Base-by-base conservation (phyloP, 768 basidiomycete species). In the Cyathus striatus region DNA sequence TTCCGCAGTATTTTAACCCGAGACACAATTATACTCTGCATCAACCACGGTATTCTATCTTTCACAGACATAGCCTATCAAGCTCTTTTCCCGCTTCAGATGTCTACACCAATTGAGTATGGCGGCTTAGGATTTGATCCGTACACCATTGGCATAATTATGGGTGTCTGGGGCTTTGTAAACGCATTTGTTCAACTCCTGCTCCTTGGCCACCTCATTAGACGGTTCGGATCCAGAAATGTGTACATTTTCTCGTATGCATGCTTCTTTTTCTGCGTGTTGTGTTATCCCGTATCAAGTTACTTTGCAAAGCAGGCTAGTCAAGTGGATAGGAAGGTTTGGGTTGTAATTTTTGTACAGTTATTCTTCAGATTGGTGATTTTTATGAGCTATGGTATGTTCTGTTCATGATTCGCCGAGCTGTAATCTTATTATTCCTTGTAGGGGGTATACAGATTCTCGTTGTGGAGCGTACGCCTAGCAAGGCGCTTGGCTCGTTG, bases 41-140 rank as follows among this genome's bases (percentile, higher is more conserved):
- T 50, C 13, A 54, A 50, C 45, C 59, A 59, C 36, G 45, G 44
- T 13, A 54, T 62, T 47, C 53, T 60, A 20, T 47, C 57, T 21
- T 65, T 64, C 40, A 39, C 54, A 9, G 59, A 65, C 32, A 59
- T 58, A 52, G 41, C 53, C 10, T 51, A 56, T 38, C 50, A 55
- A 27, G 56, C 52, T 18, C 51, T 66, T 14, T 38, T 57, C 12
- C 60, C 61, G 3, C 57, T 66, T 34, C 49, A 66, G 43, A 64
- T 57, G 43, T 73, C 77, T 21, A 79, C 79, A 0, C 75, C 83
- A 1, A 57, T 75, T 36, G 54, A 58, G 6, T 55, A 71, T 3
- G 81, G 82, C 13, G 82, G 81, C 0, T 68, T 83, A 17, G 78
- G 78, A 10, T 60, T 81, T 26, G 56, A 67, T 23, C 72, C 79